Conservation (phyloP, 2,329 filamentous ascomycete genomes). For the Monilinia aucupariae region DNA sequence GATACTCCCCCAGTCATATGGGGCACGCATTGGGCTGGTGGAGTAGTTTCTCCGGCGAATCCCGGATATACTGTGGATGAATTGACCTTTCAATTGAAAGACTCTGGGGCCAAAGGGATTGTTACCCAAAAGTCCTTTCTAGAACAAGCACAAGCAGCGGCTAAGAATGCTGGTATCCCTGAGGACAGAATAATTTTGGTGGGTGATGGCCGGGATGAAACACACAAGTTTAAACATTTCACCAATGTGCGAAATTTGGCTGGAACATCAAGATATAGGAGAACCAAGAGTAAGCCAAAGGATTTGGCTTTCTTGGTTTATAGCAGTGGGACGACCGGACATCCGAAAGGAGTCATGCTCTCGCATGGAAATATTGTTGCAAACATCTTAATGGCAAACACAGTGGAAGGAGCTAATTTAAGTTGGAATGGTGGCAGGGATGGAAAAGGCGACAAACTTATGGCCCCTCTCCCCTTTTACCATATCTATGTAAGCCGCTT, state of each 20-base stretch:
- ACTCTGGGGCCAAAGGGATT: conserved; percentile 68
- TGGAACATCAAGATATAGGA: conserved; percentile 52
- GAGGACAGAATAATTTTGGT: conserved; percentile 70
- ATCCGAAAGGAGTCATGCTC: conserved; percentile 87
- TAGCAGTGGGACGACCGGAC: conserved; percentile 81
- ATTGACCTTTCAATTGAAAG: conserved; percentile 75
- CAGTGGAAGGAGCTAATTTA: conserved; percentile 51
- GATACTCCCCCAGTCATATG: conserved; percentile 74
- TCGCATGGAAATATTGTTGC: conserved; percentile 77
- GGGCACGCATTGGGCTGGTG: conserved; percentile 79
- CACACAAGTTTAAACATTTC: conserved; percentile 63
- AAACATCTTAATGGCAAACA: conserved; percentile 56
- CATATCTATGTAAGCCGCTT: conserved; percentile 71
- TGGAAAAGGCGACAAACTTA: conserved; percentile 62
- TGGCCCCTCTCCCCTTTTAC: conserved; percentile 83
- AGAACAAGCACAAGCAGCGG: conserved; percentile 60
- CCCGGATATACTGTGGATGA: conserved; percentile 81
- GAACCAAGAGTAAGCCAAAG: conserved; percentile 59
- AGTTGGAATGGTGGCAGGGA: conserved; percentile 52
- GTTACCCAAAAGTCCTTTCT: conserved; percentile 68
- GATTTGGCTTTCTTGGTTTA: conserved; percentile 85
- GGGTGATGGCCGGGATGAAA: conserved; percentile 60
- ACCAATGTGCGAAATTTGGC: conserved; percentile 61
- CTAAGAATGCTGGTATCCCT: conserved; percentile 62
- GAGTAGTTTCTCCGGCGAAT: conserved; percentile 78